Base-by-base conservation (phyloP, 768 basidiomycete genomes). In the Trametes villosa region DNA sequence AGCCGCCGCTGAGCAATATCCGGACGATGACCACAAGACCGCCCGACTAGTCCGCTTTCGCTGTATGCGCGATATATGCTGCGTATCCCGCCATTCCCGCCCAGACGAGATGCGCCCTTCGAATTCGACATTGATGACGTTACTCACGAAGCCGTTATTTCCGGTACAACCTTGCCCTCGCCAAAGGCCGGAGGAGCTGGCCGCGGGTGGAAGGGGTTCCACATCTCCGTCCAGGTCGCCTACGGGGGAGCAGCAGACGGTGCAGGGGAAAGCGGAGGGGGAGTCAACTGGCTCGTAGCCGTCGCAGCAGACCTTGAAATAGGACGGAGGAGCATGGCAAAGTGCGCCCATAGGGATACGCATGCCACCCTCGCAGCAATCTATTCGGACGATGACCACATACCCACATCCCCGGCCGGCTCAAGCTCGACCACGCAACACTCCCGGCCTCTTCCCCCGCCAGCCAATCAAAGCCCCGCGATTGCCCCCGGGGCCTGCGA, bases 161-260 rank as follows among this genome's bases (percentile, higher is more conserved):
- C 81, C 18, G 83, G 83, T 6, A 83, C 62, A n/a, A 77, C 68
- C 50, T 76, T 79, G 34, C 77, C 82, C 51, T 68, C 52, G 8
- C 79, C 82, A 67, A 84, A 84, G 4, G 66, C 80, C 27, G 83
- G 81, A 9, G 82, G 80, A 1, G 81, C 83, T 26, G 83, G 81
- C 0, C 73, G 55, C 11, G 79, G 79, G 42, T 72, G 69, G 41
- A 81, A 76, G 7, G 76, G 75, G 63, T 81, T 79, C 57, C 60
- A 63, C 65, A 74, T 70, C 1, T 34, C 50, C 36, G 24, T 17
- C 18, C 31, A 34, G 30, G 7, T 34, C 33, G 33, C 18, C 36
- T 38, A 38, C 38, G 30, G 27, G 52, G 8, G 15, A 9, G 33
- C 33, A 20, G 11, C 8, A 50, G 31, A 36, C 22, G 27, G 29